Evolutionary conservation across 2,329 filamentous ascomycete species (phyloP), one percentile per base, ranked within the genome.

Genomic region (Cadophora sp.): DNA sequence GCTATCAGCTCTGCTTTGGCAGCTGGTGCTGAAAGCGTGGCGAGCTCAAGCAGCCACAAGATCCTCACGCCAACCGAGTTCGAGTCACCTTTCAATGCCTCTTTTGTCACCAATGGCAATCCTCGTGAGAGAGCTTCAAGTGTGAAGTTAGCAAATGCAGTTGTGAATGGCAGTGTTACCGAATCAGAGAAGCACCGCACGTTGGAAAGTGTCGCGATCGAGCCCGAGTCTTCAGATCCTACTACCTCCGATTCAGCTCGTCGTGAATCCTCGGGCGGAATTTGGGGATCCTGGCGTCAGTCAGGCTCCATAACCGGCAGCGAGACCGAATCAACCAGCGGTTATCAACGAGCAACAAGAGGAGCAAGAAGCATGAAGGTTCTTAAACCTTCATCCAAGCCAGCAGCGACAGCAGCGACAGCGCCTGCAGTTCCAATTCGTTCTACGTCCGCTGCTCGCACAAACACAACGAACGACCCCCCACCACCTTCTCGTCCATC

Each of bases 281-380:
- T 91, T 53, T 92, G 90, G 89, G 86, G 86, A 37, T 89, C 91
- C 1, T 93, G 91, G 91, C 88, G 91, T 53, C 89, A 88, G 43
- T 83, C 84, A 22, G 71, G 67, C 29, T 71, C 73, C 11, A 64
- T 68, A 6, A 75, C 68, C 34, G 74, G 72, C 26, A 71, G 60
- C 27, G 74, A 75, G 19, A 73, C 60, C 4, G 76, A 83, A 3
- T 79, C 81, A 9, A 78, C 80, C 0, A 82, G 82, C 63, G 83
- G 84, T 6, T 89, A 89, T 29, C 93, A 93, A 76, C 91, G 93
- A 77, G 90, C 90, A 73, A 83, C 90, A 72, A 80, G 88, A 76
- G 83, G 89, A 59, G 80, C 82, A 22, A 87, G 91, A 61, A 90
- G 89, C 62, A 98, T 98, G 91, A 98, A 97, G 82, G 91, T 97